Conservation (phyloP, 345 rosid genomes). For the Mangifera indica region DNA sequence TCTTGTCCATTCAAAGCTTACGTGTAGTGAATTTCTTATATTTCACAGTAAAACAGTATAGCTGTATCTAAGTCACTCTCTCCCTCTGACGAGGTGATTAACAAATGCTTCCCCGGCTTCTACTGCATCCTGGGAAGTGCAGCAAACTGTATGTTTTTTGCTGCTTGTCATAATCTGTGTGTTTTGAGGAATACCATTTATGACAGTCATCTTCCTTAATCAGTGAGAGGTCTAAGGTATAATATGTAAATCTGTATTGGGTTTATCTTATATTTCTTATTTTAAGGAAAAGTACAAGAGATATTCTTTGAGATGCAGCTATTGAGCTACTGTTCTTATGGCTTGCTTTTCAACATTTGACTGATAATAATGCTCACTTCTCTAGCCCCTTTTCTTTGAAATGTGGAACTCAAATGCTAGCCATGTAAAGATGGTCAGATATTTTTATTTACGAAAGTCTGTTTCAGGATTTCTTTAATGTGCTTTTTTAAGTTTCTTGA, state of each 20-base stretch:
- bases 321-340: neutral
- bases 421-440: no score
- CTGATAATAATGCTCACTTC: neutral
- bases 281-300: neutral
- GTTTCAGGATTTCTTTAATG: neutral
- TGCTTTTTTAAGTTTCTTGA: neutral
- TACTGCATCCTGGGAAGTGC: neutral
- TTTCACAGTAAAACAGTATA: neutral
- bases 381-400: neutral
- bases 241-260: neutral
- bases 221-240: neutral
- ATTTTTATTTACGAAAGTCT: no score
- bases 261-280: neutral
- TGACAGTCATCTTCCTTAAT: neutral
- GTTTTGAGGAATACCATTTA: neutral
- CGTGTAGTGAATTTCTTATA: neutral
- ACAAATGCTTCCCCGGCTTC: neutral
- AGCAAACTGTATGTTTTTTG: neutral
- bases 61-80: neutral
- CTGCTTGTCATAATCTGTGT: neutral
- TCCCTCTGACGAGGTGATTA: neutral
- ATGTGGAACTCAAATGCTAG: conserved; percentile 8
- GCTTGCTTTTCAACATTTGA: neutral
- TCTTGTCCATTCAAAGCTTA: neutral
- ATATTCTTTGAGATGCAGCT: neutral